These are phyloP conservation scores for Paecilomyces niveus DNA, from an alignment of 2,329 filamentous ascomycete species.

Conservation along the genomic window DNA sequence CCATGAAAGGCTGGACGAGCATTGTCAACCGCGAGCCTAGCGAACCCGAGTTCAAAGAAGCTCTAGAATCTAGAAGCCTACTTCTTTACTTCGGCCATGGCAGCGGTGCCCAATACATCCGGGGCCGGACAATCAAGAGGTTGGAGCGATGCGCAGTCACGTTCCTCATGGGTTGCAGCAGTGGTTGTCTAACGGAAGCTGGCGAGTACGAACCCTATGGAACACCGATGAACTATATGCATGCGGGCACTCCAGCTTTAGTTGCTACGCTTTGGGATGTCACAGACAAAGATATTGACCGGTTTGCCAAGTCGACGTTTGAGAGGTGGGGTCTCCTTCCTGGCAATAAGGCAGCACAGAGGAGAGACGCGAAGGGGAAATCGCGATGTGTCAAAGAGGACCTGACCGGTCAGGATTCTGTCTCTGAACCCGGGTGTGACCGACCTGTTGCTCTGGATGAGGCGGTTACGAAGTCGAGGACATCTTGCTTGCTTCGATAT, in stretches of 20 bases:
- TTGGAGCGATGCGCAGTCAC: constrained; percentile 73
- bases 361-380: constrained; percentile 21
- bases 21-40: constrained; percentile 63
- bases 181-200: constrained; percentile 68
- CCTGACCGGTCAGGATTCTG: constrained; percentile 2
- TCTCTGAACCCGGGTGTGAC: constrained; percentile 29
- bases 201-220: constrained; percentile 89
- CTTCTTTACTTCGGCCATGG: constrained; percentile 96
- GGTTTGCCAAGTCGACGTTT: constrained; percentile 71
- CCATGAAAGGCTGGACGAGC: constrained; percentile 54
- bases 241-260: constrained; percentile 77
- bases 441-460: constrained; percentile 58
- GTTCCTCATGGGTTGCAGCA: constrained; percentile 91
- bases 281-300: constrained; percentile 94
- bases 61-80: constrained; percentile 60
- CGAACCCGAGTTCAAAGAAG: constrained; percentile 68
- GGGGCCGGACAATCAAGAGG: constrained; percentile 71
- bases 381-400: constrained; percentile 17
- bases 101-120: constrained; percentile 88
- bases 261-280: constrained; percentile 97
- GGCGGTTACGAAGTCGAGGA: constrained; percentile 67
- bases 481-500: constrained; percentile 80
- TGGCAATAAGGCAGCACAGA: constrained; percentile 24
- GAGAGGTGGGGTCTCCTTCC: constrained; percentile 76
- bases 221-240: constrained; percentile 84